Evolutionary conservation across 768 basidiomycete species (phyloP).

Genomic region (Boletus subparvulus): DNA sequence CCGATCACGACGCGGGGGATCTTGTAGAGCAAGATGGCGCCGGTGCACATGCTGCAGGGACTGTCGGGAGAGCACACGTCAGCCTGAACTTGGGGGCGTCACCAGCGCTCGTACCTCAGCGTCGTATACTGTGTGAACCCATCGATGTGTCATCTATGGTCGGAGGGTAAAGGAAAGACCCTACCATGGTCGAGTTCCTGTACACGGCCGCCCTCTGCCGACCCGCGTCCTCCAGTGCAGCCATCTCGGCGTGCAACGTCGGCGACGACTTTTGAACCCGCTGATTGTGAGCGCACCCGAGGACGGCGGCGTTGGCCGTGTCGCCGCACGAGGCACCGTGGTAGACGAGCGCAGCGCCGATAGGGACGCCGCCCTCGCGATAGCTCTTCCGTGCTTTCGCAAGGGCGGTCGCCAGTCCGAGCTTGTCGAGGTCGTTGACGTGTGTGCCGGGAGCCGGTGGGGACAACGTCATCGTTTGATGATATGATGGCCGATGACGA

Average conservation of each 20-base stretch:
- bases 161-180: too few species aligned
- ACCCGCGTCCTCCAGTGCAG: conserved; percentile 54
- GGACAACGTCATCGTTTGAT: neutral
- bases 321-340: conserved; percentile 10
- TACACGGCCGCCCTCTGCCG: conserved; percentile 46
- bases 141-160: too few species aligned
- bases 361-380: conserved; percentile 59
- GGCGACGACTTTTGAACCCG: conserved; percentile 45
- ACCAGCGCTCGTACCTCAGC: neutral
- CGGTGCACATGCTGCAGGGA: conserved; percentile 68
- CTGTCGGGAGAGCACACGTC: conserved; percentile 13
- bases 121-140: neutral
- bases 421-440: conserved; percentile 20
- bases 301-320: conserved; percentile 20
- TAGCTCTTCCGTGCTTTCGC: conserved; percentile 47
- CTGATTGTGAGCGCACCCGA: conserved; percentile 46
- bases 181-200: conserved; percentile 45
- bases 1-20: conserved; percentile 68
- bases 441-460: neutral
- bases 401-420: conserved; percentile 35
- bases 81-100: too few species aligned
- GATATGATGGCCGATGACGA: too few species aligned
- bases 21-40: conserved; percentile 60
- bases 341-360: conserved; percentile 51
- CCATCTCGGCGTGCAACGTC: conserved; percentile 49